A percentile compares a stretch with the other conserved stretches of the same genome.
Conservation (phyloP, 352 stramenopile species). For the Salisapilia sapeloensis region DNA sequence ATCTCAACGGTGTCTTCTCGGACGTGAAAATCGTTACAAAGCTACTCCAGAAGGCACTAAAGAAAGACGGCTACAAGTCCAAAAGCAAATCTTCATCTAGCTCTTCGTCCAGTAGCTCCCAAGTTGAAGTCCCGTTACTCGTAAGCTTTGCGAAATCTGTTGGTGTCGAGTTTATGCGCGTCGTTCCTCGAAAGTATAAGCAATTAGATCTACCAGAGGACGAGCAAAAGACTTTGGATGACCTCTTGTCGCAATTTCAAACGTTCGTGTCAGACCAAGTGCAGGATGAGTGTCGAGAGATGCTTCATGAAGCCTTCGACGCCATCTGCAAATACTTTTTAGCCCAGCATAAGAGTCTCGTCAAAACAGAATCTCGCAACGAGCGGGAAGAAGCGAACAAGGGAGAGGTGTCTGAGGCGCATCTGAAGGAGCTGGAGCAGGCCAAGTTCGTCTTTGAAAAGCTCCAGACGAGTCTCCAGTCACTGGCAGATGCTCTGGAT, state of each 20-base stretch:
- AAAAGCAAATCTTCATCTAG: neutral
- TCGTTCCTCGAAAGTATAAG: conserved; percentile 48
- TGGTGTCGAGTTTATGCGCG: conserved; percentile 78
- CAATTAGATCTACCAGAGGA: no score
- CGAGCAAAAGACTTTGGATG: conserved; percentile 5
- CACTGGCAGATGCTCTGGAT: conserved; percentile 62
- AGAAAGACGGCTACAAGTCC: conserved; percentile 27
- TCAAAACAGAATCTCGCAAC: conserved; percentile 88
- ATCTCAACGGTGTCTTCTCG: conserved; percentile 56
- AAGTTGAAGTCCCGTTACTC: conserved; percentile 86
- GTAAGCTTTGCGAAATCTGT: conserved; percentile 90
- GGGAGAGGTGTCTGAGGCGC: conserved; percentile 51
- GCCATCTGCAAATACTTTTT: conserved; percentile 83
- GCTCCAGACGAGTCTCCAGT: conserved; percentile 67
- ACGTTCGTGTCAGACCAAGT: conserved; percentile 18
- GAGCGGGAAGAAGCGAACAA: conserved; percentile 82
- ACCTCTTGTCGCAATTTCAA: conserved; percentile 15
- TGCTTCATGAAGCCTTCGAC: conserved; percentile 81
- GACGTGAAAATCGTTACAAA: conserved; percentile 57
- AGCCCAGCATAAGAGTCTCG: conserved; percentile 73
- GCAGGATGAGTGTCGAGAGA: conserved; percentile 48
- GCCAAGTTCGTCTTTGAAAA: conserved; percentile 75
- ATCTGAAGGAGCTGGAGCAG: conserved; percentile 53
- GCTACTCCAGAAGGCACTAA: conserved; percentile 64
- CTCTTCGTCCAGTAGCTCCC: conserved; percentile 9